A percentile compares a stretch with the other conserved stretches of the same genome.
Evolutionary conservation across 2,329 filamentous ascomycete species (phyloP).

Genomic region (Aspergillus ruber): DNA sequence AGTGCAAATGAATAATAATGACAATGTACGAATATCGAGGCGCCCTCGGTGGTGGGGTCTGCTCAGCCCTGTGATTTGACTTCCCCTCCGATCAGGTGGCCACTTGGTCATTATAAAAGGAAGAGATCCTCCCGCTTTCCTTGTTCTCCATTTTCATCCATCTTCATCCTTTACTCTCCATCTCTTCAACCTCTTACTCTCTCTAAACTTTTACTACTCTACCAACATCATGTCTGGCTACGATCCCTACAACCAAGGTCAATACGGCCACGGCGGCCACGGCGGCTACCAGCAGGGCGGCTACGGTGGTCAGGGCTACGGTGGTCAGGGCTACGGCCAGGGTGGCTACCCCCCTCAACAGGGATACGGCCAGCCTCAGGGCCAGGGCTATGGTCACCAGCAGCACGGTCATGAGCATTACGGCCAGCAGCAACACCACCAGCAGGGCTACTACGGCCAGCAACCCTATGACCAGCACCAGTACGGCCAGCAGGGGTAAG

Average conservation of each 20-base stretch:
- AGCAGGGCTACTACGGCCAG: slow-evolving; percentile 11
- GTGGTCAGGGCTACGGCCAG: slow-evolving; percentile 17
- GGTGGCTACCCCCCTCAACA: slow-evolving; percentile 12
- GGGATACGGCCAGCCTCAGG: slow-evolving; percentile 12
- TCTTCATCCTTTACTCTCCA: not conserved
- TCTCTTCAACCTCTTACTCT: not conserved
- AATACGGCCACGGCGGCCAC: slow-evolving; percentile 20
- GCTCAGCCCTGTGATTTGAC: slow-evolving; percentile 1
- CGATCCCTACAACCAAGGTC: slow-evolving; percentile 22
- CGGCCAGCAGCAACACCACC: slow-evolving; percentile 15
- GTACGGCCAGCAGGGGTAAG: slow-evolving; percentile 6
- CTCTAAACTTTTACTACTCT: not conserved
- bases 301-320: slow-evolving; percentile 6
- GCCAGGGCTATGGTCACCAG: slow-evolving; percentile 22
- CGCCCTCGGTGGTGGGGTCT: not conserved
- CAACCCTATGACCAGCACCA: slow-evolving; percentile 10
- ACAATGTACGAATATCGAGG: not conserved
- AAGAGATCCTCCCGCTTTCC: not conserved
- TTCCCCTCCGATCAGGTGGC: not conserved
- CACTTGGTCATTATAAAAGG: not conserved
- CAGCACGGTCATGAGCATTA: slow-evolving; percentile 16
- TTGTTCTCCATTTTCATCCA: slow-evolving; percentile 1
- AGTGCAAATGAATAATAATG: not conserved
- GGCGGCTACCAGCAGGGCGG: slow-evolving; percentile 16
- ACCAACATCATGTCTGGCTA: slow-evolving; percentile 20